phyloP scores from a whole-genome alignment of 352 stramenopile genomes.

The Phytopythium helicoides region DNA sequence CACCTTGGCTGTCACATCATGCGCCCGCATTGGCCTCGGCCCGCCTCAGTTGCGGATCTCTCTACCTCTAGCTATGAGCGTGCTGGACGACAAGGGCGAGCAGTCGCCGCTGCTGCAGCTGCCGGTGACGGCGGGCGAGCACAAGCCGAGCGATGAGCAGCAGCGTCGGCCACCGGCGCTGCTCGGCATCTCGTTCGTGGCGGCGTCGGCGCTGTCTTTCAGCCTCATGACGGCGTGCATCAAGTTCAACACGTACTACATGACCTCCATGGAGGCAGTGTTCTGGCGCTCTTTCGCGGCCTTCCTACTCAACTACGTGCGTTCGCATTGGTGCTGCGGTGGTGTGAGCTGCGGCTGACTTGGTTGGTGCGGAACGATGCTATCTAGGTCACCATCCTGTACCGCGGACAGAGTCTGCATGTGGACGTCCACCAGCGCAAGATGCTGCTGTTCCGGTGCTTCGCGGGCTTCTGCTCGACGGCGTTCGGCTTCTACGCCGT shows the following conservation, averaged over 20 bases:
- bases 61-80: no score
- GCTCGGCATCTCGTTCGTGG: constrained; percentile 53
- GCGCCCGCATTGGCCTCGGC: no score
- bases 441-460: constrained; percentile 54
- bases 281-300: constrained; percentile 66
- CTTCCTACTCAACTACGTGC: constrained; percentile 58
- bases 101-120: constrained; percentile 10
- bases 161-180: constrained; percentile 35
- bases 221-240: constrained; percentile 75
- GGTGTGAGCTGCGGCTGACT: neutral
- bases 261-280: constrained; percentile 73
- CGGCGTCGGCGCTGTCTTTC: constrained; percentile 65
- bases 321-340: constrained; percentile 3
- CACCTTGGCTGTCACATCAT: no score
- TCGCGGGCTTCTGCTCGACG: constrained; percentile 62
- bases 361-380: constrained; percentile 1
- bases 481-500: constrained; percentile 70
- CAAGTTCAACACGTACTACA: constrained; percentile 68
- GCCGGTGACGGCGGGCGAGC: neutral
- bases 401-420: constrained; percentile 29
- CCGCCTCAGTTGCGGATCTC: no score
- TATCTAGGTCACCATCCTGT: constrained; percentile 9
- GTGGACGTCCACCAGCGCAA: constrained; percentile 32
- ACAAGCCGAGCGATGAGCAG: neutral
- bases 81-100: constrained; percentile 10